phyloP scores from a whole-genome alignment of 2,329 filamentous ascomycete genomes.

The Macrophomina phaseolina region DNA sequence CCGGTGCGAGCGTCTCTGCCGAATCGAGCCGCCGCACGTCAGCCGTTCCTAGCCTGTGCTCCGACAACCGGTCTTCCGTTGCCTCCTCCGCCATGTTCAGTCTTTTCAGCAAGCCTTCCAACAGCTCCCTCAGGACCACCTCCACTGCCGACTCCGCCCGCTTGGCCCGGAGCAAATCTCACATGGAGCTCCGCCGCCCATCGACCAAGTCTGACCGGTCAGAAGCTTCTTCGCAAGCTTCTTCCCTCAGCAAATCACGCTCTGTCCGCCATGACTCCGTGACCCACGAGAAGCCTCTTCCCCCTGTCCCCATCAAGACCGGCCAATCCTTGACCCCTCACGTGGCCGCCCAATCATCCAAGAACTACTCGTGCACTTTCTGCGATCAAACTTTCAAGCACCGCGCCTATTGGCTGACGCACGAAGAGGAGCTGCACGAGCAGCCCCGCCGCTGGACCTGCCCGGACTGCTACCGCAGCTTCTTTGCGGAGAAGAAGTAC shows the following conservation, averaged over 20 bases:
- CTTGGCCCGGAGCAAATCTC: slow-evolving; percentile 17
- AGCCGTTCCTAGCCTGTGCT: slow-evolving; percentile 12
- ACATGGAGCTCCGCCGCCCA: slow-evolving; percentile 14
- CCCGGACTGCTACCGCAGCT: slow-evolving; percentile 71
- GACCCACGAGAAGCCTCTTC: slow-evolving; percentile 13
- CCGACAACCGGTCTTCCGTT: slow-evolving; percentile 8
- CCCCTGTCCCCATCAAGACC: slow-evolving; percentile 16
- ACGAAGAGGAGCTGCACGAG: slow-evolving; percentile 73
- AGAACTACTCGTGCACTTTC: slow-evolving; percentile 53
- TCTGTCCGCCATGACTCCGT: slow-evolving; percentile 23
- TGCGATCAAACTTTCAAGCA: slow-evolving; percentile 70
- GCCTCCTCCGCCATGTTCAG: slow-evolving; percentile 23
- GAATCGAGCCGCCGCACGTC: slow-evolving; percentile 10
- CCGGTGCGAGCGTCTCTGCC: not conserved
- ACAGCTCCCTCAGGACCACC: slow-evolving; percentile 1
- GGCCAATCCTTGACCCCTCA: not conserved
- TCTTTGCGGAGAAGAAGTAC: slow-evolving; percentile 71
- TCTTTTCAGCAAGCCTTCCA: slow-evolving; percentile 16
- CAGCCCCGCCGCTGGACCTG: slow-evolving; percentile 71
- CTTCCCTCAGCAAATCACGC: slow-evolving; percentile 1
- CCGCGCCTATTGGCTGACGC: slow-evolving; percentile 73
- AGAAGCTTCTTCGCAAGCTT: slow-evolving; percentile 1
- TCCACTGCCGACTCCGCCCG: not conserved
- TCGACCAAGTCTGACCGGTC: slow-evolving; percentile 18
- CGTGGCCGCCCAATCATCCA: slow-evolving; percentile 29